A percentile compares a stretch with the other conserved stretches of the same genome.
phyloP scores from a whole-genome alignment of 352 stramenopile species.

The Phytopythium oedochilum region DNA sequence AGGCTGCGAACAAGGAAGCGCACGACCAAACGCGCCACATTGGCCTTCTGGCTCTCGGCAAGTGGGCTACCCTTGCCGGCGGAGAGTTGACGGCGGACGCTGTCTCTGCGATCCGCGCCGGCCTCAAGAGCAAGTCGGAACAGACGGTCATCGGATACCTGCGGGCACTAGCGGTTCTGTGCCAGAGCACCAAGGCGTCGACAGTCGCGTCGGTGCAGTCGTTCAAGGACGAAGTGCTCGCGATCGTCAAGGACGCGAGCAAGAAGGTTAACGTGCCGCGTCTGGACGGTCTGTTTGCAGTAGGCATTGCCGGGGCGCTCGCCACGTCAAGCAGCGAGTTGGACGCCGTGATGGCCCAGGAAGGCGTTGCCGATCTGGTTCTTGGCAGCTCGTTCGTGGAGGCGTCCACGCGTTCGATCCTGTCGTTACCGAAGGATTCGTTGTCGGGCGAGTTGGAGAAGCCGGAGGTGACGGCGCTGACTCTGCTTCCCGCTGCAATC shows the following conservation, averaged over 20 bases:
- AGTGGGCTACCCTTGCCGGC: slow-evolving; percentile 59
- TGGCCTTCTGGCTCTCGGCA: slow-evolving; percentile 63
- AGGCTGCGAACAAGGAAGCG: slow-evolving; percentile 77
- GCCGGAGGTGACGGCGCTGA: slow-evolving; percentile 56
- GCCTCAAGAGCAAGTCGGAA: slow-evolving; percentile 73
- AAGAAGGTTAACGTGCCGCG: slow-evolving; percentile 78
- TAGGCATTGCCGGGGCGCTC: slow-evolving; percentile 55
- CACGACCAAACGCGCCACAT: slow-evolving; percentile 78
- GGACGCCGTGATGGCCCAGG: slow-evolving; percentile 47
- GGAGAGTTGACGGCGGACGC: slow-evolving; percentile 43
- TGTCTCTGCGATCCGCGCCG: slow-evolving; percentile 37
- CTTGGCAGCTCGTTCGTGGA: slow-evolving; percentile 50
- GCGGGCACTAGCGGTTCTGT: slow-evolving; percentile 47
- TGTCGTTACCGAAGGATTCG: slow-evolving; percentile 16
- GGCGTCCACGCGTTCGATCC: slow-evolving; percentile 33
- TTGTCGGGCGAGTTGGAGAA: slow-evolving; percentile 26
- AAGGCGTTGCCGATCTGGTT: slow-evolving; percentile 40
- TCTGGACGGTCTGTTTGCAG: slow-evolving; percentile 69
- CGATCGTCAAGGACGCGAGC: slow-evolving; percentile 52
- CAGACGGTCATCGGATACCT: slow-evolving; percentile 61
- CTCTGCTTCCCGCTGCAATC: slow-evolving; percentile 39
- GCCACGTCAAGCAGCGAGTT: slow-evolving; percentile 53
- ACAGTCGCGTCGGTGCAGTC: slow-evolving; percentile 18
- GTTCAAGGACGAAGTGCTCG: slow-evolving; percentile 50
- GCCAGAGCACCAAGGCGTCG: slow-evolving; percentile 17